A percentile compares a stretch with the other conserved stretches of the same genome.
Conservation (phyloP, 208 protist species). For the Wallacemonas collosoma region DNA sequence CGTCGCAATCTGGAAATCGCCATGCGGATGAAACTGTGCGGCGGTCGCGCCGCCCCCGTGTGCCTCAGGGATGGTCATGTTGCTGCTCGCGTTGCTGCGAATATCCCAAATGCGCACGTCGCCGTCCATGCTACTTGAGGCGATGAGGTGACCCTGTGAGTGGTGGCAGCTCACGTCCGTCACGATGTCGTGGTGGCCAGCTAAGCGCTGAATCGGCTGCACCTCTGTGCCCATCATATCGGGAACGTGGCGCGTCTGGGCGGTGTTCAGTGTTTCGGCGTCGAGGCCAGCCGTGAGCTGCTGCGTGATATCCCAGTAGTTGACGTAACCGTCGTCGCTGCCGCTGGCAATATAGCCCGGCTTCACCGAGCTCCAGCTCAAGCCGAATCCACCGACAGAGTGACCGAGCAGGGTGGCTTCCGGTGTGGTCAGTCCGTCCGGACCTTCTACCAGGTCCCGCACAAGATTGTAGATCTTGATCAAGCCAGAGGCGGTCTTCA, state of each 20-base stretch:
- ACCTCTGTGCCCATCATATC: constrained; percentile 25
- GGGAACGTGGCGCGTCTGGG: constrained; percentile 14
- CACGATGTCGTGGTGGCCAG: constrained; percentile 65
- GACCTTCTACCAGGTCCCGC: constrained; percentile 27
- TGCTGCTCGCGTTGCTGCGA: constrained; percentile 30
- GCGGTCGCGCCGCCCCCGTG: constrained; percentile 44
- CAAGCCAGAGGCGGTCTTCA: constrained; percentile 47
- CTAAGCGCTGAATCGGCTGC: constrained; percentile 42
- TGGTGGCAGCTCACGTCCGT: constrained; percentile 96
- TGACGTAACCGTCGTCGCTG: constrained; percentile 92
- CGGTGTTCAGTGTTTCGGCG: not conserved
- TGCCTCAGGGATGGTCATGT: constrained; percentile 30
- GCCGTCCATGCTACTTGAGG: constrained; percentile 95
- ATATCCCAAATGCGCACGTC: constrained; percentile 91
- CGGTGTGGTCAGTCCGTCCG: constrained; percentile 23
- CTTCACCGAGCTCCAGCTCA: constrained; percentile 52
- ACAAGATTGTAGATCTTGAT: constrained; percentile 50
- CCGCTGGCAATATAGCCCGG: constrained; percentile 89
- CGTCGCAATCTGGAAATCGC: constrained; percentile 57
- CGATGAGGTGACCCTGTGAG: constrained; percentile 86
- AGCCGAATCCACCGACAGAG: constrained; percentile 50
- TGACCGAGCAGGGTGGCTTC: constrained; percentile 47
- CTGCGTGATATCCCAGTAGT: constrained; percentile 93
- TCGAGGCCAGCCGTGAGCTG: constrained; percentile 34
- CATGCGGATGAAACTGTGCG: constrained; percentile 55